A percentile compares a stretch with the other conserved stretches of the same genome.
Conservation (phyloP, 1,284 basidiomycete species). For the Sphagnurus paluster region DNA sequence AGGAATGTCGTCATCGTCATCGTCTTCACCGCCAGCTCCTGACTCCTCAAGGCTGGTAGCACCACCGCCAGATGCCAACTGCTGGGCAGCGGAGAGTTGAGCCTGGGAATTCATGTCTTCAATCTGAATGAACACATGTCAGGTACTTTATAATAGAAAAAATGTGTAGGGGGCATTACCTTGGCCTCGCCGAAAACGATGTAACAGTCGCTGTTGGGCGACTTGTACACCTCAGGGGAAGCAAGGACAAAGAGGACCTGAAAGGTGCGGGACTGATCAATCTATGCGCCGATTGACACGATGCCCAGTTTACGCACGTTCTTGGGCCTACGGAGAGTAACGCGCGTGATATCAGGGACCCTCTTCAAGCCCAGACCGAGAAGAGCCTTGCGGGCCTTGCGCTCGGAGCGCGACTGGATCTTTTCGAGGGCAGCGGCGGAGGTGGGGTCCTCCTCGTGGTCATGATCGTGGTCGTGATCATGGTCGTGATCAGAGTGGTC, state of each 20-base stretch:
- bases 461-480: conserved; percentile 50
- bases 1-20: conserved; percentile 79
- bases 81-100: conserved; percentile 83
- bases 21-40: conserved; percentile 49
- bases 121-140: conserved; percentile 47
- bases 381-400: conserved; percentile 89
- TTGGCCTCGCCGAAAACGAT: conserved; percentile 99
- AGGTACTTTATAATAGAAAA: not conserved
- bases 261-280: not conserved
- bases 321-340: conserved; percentile 92
- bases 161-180: conserved; percentile 37
- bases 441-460: conserved; percentile 77
- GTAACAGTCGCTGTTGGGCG: conserved; percentile 95
- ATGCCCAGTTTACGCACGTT: conserved; percentile 59
- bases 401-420: conserved; percentile 89
- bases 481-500: conserved; percentile 73
- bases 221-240: conserved; percentile 97
- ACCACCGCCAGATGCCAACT: conserved; percentile 62
- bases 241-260: conserved; percentile 92
- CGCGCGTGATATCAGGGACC: conserved; percentile 91
- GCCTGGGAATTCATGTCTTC: conserved; percentile 91
- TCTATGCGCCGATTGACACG: not conserved
- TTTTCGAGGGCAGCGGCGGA: conserved; percentile 87
- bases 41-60: conserved; percentile 57
- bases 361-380: conserved; percentile 89